Evolutionary conservation across 805 yeast species (phyloP).

Genomic region (Kazachstania kunashirensis): DNA sequence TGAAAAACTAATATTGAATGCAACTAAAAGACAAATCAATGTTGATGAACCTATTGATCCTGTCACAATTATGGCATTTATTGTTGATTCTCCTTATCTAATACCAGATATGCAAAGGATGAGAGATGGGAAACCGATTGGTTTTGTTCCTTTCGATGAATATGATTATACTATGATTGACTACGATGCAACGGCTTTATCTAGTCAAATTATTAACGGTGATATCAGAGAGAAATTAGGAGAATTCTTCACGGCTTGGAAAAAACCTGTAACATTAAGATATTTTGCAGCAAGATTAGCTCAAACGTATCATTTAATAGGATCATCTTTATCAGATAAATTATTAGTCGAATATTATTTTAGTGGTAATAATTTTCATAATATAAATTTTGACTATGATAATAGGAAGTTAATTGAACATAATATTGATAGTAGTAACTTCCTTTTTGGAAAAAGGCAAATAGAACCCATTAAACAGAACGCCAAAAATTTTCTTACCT

Average conservation of each 20-base stretch:
- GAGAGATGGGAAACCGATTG: conserved; percentile 37
- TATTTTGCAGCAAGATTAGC: conserved; percentile 47
- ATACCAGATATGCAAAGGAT: conserved; percentile 38
- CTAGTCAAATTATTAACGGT: not conserved
- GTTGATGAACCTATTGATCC: conserved; percentile 41
- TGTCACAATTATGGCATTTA: conserved; percentile 31
- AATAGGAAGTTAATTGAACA: conserved; percentile 22
- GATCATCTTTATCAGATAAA: conserved; percentile 30
- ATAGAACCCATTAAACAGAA: conserved; percentile 38
- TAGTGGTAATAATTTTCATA: conserved; percentile 35
- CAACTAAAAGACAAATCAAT: conserved; percentile 38
- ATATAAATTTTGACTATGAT: conserved; percentile 33
- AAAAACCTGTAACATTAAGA: conserved; percentile 43
- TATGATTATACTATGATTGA: not conserved
- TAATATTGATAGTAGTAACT: conserved; percentile 31
- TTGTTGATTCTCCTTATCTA: conserved; percentile 31
- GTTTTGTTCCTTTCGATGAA: conserved; percentile 34
- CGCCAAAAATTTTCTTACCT: conserved; percentile 27
- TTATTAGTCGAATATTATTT: conserved; percentile 46
- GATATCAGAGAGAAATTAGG: conserved; percentile 11
- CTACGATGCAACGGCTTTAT: not conserved
- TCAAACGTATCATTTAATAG: conserved; percentile 30
- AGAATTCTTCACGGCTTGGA: conserved; percentile 38
- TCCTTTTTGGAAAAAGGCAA: conserved; percentile 51
- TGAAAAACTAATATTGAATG: conserved; percentile 37